These are phyloP conservation scores for Hapsidospora chrysogenum DNA, from an alignment of 495 filamentous ascomycete genomes.

Conservation along the genomic window DNA sequence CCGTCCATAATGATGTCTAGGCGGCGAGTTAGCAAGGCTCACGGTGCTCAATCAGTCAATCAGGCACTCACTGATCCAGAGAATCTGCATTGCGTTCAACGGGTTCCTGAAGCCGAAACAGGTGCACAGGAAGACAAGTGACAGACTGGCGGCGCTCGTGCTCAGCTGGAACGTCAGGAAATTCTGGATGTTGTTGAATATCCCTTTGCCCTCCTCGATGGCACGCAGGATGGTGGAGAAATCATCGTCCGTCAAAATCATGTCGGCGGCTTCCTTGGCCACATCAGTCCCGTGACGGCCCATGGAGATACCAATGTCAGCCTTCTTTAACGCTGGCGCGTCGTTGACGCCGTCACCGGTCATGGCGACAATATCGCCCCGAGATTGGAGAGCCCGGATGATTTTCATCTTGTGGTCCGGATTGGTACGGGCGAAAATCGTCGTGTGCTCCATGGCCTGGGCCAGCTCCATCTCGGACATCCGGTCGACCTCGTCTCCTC, in stretches of 20 bases:
- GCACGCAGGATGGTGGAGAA: slow-evolving; percentile 93
- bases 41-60: too few species aligned
- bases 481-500: slow-evolving; percentile 75
- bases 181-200: slow-evolving; percentile 99
- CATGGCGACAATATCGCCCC: slow-evolving; percentile 97
- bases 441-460: slow-evolving; percentile 67
- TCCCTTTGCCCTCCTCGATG: slow-evolving; percentile 97
- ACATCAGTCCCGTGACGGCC: slow-evolving; percentile 89
- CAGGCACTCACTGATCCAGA: slow-evolving; percentile 82
- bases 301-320: slow-evolving; percentile 97
- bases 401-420: slow-evolving; percentile 98
- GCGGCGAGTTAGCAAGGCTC: too few species aligned
- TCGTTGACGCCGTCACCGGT: slow-evolving; percentile 97
- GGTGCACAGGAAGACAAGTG: slow-evolving; percentile 81
- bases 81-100: slow-evolving; percentile 95
- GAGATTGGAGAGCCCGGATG: slow-evolving; percentile 72
- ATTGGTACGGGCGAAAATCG: slow-evolving; percentile 89
- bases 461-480: slow-evolving; percentile 77
- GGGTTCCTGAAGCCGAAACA: slow-evolving; percentile 85
- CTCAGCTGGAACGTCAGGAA: slow-evolving; percentile 98
- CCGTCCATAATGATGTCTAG: slow-evolving; percentile 98
- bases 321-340: slow-evolving; percentile 90
- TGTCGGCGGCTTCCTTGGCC: slow-evolving; percentile 97
- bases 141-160: slow-evolving; percentile 86
- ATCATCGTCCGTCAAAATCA: slow-evolving; percentile 96